Conservation (phyloP, 2,329 filamentous ascomycete species). For the Erysiphe neolycopersici region DNA sequence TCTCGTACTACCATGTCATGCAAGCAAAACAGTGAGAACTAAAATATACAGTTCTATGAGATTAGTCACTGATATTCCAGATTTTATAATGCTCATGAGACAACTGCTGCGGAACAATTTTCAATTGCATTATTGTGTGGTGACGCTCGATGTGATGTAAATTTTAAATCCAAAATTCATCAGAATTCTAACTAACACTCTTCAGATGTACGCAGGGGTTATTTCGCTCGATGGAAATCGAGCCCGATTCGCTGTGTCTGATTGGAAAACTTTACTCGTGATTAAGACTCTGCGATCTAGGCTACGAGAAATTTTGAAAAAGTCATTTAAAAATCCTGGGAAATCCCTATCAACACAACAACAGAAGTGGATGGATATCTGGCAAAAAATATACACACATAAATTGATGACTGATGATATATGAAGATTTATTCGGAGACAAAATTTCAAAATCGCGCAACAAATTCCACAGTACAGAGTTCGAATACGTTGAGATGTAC, state of each 20-base stretch:
- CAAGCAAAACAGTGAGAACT: conserved; percentile 48
- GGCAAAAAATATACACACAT: conserved; percentile 38
- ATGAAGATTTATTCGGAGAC: not conserved
- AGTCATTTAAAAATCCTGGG: conserved; percentile 40
- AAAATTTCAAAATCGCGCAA: too few species aligned
- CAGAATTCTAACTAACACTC: conserved; percentile 1
- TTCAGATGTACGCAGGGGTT: conserved; percentile 59
- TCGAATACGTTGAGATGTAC: too few species aligned
- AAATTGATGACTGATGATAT: conserved; percentile 4
- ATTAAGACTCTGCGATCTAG: conserved; percentile 53
- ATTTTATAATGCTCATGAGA: conserved; percentile 76
- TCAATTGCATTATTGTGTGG: conserved; percentile 65
- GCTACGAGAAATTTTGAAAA: conserved; percentile 48
- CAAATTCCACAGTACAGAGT: too few species aligned
- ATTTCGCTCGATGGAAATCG: conserved; percentile 71
- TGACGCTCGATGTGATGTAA: conserved; percentile 55
- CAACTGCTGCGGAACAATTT: conserved; percentile 54
- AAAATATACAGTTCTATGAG: not conserved
- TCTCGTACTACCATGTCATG: conserved; percentile 96
- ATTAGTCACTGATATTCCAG: conserved; percentile 16
- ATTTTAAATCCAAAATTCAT: not conserved
- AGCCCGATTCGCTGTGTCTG: conserved; percentile 52
- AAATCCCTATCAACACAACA: conserved; percentile 37
- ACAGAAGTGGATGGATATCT: conserved; percentile 46
- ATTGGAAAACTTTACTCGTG: conserved; percentile 82